Evolutionary conservation across 306 rosid genomes (phyloP).

Genomic region (Hippophae gyantsensis): DNA sequence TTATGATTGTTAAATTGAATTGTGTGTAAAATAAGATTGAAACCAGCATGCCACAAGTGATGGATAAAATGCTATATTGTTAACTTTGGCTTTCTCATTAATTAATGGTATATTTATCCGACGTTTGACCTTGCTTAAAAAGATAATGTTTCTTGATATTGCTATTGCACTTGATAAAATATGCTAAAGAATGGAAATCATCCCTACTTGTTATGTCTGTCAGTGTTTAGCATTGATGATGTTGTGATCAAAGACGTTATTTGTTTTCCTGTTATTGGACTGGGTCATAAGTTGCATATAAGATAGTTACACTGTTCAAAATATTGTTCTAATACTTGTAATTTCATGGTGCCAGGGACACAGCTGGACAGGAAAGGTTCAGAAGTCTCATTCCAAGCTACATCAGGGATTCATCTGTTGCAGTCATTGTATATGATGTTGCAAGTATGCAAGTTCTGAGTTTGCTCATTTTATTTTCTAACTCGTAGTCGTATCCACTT

Average conservation of each 20-base stretch:
- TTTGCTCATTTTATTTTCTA: neutral
- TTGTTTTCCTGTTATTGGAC: neutral
- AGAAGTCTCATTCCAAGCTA: conserved; percentile 59
- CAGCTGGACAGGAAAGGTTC: conserved; percentile 56
- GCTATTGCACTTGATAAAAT: neutral
- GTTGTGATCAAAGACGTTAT: neutral
- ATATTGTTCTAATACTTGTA: neutral
- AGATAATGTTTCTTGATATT: neutral
- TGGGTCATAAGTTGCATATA: neutral
- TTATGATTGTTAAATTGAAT: neutral
- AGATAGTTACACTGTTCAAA: neutral
- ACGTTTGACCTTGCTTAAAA: neutral
- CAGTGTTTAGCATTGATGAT: neutral
- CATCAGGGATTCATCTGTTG: conserved; percentile 54
- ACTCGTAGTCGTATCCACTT: neutral
- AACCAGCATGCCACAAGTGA: neutral
- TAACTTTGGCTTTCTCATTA: neutral
- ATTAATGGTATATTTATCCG: neutral
- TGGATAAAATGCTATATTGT: neutral
- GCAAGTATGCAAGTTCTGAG: conserved; percentile 30
- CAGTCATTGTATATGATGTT: conserved; percentile 45
- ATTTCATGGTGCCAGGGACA: conserved; percentile 29
- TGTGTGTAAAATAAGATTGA: neutral
- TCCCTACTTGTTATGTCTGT: neutral
- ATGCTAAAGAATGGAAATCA: neutral